Conservation (phyloP, 176 grass and related monocot genomes). For the Triticum turgidum region DNA sequence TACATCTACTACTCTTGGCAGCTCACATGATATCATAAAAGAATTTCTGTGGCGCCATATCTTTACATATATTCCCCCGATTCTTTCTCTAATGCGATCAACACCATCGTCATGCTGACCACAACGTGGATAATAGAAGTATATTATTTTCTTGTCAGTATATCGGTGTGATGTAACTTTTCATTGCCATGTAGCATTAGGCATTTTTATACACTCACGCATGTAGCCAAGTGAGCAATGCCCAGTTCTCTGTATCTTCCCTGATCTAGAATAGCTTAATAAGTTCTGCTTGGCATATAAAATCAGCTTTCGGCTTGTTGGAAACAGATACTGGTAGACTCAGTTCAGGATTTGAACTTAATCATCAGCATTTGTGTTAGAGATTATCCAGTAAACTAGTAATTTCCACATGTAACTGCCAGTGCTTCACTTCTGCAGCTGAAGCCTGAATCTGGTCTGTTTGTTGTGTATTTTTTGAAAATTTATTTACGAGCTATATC, state of each 20-base stretch:
- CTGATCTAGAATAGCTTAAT: not conserved
- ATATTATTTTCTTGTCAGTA: not conserved
- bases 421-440: not conserved
- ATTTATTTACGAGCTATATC: not conserved
- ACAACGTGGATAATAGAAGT: not conserved
- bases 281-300: not conserved
- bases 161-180: not conserved
- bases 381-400: constrained; percentile 7
- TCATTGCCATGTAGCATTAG: not conserved
- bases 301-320: not conserved
- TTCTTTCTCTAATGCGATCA: constrained; percentile 10
- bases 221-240: not conserved
- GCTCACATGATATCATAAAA: not conserved
- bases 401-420: not conserved
- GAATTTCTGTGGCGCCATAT: not conserved
- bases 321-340: not conserved
- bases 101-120: not conserved
- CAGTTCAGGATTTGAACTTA: not conserved
- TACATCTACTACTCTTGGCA: constrained; percentile 15
- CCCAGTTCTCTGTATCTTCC: not conserved
- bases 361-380: not conserved
- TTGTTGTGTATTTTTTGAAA: not conserved
- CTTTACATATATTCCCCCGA: constrained; percentile 1
- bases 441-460: not conserved
- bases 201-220: not conserved